Evolutionary conservation across 768 basidiomycete species (phyloP).

Genomic region (Xerocomellus amylosporus): DNA sequence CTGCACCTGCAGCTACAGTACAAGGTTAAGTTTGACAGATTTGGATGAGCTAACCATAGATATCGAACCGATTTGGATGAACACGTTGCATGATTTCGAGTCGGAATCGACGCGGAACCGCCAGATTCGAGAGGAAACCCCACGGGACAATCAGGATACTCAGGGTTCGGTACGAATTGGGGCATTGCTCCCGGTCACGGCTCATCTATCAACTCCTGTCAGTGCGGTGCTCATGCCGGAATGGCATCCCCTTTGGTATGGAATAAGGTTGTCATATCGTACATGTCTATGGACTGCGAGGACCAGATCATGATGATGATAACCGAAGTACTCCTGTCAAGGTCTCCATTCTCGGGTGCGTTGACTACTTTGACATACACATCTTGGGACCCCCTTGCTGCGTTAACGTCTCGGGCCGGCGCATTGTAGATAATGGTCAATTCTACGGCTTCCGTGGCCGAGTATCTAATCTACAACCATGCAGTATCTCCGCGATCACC

Average conservation of each 20-base stretch:
- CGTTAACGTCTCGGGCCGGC: neutral
- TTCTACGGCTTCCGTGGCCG: conserved; percentile 3
- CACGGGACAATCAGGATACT: neutral
- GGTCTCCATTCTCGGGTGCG: neutral
- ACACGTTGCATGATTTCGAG: conserved; percentile 4
- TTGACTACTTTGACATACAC: neutral
- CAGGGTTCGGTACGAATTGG: neutral
- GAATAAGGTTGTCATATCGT: conserved; percentile 8
- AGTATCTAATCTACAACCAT: neutral
- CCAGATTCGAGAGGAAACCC: neutral
- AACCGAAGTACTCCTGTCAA: neutral
- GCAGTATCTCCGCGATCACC: neutral
- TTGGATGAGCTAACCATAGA: conserved; percentile 6
- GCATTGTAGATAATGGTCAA: neutral
- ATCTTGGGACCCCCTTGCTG: neutral
- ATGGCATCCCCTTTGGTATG: conserved; percentile 1
- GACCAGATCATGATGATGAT: neutral
- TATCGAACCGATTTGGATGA: neutral
- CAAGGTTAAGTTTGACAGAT: conserved; percentile 26
- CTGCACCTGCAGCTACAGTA: conserved; percentile 1
- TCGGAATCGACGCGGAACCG: conserved; percentile 9
- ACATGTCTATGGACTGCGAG: neutral
- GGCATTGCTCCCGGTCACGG: neutral
- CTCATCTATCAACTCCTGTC: neutral
- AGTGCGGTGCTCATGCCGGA: neutral